Percentiles rank a stretch among this genome's conserved stretches.
phyloP scores from a whole-genome alignment of 2,329 filamentous ascomycete species.

The Beauveria bassiana region DNA sequence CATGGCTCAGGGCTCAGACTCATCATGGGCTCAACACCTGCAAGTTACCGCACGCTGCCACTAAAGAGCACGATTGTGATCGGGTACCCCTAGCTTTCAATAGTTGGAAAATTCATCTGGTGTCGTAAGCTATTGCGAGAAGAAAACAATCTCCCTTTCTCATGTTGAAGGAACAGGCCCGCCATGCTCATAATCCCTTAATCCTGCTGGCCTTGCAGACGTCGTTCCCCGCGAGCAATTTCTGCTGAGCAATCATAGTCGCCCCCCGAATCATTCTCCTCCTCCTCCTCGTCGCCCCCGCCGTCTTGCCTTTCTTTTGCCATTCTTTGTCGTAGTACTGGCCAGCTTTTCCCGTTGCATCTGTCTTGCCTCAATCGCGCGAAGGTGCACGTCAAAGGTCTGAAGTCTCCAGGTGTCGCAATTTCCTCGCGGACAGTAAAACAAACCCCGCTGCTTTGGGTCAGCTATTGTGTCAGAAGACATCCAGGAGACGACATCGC shows the following conservation, averaged over 20 bases:
- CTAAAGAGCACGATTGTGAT: not conserved
- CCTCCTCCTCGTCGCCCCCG: no score
- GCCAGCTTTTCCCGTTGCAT: not conserved
- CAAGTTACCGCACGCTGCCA: no score
- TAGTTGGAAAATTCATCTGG: not conserved
- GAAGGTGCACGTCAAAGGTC: not conserved
- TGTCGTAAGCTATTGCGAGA: not conserved
- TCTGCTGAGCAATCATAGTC: not conserved
- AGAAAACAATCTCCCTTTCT: not conserved
- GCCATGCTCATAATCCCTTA: not conserved
- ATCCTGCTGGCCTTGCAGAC: not conserved
- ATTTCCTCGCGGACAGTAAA: not conserved
- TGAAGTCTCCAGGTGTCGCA: not conserved
- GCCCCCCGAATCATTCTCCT: not conserved
- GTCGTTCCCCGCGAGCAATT: no score
- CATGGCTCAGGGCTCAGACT: no score
- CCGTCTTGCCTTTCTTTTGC: not conserved
- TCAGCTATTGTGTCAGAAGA: not conserved
- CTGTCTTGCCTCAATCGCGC: not conserved
- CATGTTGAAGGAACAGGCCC: not conserved
- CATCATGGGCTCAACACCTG: no score
- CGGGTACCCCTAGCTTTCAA: not conserved
- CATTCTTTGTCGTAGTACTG: not conserved
- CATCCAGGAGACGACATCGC: not conserved
- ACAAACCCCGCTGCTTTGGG: not conserved